Evolutionary conservation across 31 red algal species (phyloP), one percentile per base, ranked within the genome.

Genomic region (Odonthalia washingtoniensis): DNA sequence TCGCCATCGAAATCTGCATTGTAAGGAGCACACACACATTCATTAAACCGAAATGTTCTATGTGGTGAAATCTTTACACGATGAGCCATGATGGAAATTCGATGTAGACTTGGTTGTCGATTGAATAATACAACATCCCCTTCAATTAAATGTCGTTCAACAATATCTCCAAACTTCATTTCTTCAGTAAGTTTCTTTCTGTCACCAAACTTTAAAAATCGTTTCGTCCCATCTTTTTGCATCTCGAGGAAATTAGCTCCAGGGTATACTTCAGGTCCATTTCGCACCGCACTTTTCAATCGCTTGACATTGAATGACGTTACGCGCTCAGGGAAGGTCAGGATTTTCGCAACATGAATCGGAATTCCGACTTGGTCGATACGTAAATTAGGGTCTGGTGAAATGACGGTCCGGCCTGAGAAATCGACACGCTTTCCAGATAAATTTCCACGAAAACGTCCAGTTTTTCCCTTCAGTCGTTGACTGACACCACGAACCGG

Each of bases 1-100:
- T 99, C 98, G 1, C 98, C 98, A 81, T 99, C 98, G 84, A 97
- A 99, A 85, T 99, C 98, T 62, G 98, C 98, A 89, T 99, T 99
- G 77, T 99, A 99, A 16, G 98, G 98, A 18, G 92, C 88, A 77
- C 98, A 99, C 1, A 98, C 96, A 76, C 93, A 95, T 83, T 99
- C 98, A 80, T 99, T 99, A 72, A 99, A 97, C 24, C 98, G 89
- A 83, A 99, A 97, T 6, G 95, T 97, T 42, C 98, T 76, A 65
- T 85, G 87, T 21, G 95, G 89, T 46, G 90, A 81, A 46, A 99
- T 95, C 81, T 97, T 97, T 24, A 97, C 98, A 30, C 90, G 45
- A 70, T 99, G 98, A 1, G 93, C 82, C 98, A 99, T 99, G 90
- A 99, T 99, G 4, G 95, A 97, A 17, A 96, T 85, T 4, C 95